Base-by-base conservation (phyloP, 176 grass and related monocot genomes). In the Triticum urartu region DNA sequence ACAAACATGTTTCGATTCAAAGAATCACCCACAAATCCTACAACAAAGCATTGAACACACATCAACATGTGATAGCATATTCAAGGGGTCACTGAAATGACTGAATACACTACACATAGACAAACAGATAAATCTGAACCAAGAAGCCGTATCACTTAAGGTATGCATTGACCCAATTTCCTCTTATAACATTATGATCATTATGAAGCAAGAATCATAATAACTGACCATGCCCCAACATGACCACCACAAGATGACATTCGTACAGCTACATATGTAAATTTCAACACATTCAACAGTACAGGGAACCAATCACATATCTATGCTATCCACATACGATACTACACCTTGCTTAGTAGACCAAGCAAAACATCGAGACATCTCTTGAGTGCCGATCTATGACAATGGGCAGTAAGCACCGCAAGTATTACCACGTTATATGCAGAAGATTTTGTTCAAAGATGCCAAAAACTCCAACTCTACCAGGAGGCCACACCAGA, bases 21-120 rank as follows among this genome's bases (percentile, higher is more conserved):
- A 0, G 97, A 98, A 92, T 98, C 97, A 0, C 97, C 97, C 26
- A 95, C 94, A 85, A 98, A 95, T 77, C 97, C 97, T 98, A 78
- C 68, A 80, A 67, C 0, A 87, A 81, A 63, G 38, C 50, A 72
- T 56, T 6, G 35, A 48, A 75, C 4, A 58, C 62, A 32, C 24
- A n/a, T 78, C 52, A 72, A 3, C 9, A 32, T 42, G 60, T 13
- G 32, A 42, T 18, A n/a, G 11, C 5, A 80, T 36, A 64, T 45
- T 26, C 22, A 81, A 43, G 33, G 52, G 78, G 13, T 45, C 43
- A 67, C 77, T 34, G 21, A 22, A 81, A 54, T 54, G 15, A 54
- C 50, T 54, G 15, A 54, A 54, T 68, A 45, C 20, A 60, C 9
- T 45, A 24, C 35, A 17, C 11, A 24, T 11, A 0, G 26, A 2